These are phyloP conservation scores for Sicyos baderoa DNA, from an alignment of 306 rosid genomes.

Conservation along the genomic window DNA sequence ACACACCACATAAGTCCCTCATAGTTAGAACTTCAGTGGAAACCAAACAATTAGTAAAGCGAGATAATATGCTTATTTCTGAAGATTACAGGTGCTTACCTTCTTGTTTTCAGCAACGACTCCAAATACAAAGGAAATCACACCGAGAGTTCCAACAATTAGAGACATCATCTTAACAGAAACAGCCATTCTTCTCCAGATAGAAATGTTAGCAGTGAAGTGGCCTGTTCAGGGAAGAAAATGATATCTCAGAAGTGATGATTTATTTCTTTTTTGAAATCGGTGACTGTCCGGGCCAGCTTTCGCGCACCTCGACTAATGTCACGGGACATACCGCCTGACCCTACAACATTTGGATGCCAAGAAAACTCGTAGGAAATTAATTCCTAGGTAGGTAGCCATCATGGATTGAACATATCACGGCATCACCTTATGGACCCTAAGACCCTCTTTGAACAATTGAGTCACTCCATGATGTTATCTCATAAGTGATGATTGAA, in stretches of 20 bases:
- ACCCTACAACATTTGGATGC: too few relatives aligned
- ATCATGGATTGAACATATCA: too few relatives aligned
- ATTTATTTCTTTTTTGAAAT: too few relatives aligned
- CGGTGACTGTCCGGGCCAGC: too few relatives aligned
- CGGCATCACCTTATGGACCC: too few relatives aligned
- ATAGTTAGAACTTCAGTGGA: not conserved
- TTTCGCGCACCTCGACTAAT: too few relatives aligned
- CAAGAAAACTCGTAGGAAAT: too few relatives aligned
- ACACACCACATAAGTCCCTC: not conserved
- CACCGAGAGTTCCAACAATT: slow-evolving; percentile 17
- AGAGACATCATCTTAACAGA: not conserved
- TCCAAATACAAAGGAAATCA: slow-evolving; percentile 35
- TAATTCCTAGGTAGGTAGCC: too few relatives aligned
- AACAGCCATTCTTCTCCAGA: slow-evolving; percentile 26
- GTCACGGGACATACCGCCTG: too few relatives aligned
- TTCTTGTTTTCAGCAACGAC: slow-evolving; percentile 42
- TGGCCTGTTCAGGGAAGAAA: not conserved
- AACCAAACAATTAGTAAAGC: not conserved
- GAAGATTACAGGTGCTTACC: slow-evolving; percentile 20
- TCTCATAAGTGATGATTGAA: not conserved
- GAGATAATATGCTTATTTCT: too few relatives aligned
- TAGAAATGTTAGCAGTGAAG: not conserved
- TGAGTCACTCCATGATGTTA: too few relatives aligned
- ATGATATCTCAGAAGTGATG: not conserved
- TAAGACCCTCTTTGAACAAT: too few relatives aligned